Base-by-base conservation (phyloP, 805 yeast species). In the Candida vaughaniae region DNA sequence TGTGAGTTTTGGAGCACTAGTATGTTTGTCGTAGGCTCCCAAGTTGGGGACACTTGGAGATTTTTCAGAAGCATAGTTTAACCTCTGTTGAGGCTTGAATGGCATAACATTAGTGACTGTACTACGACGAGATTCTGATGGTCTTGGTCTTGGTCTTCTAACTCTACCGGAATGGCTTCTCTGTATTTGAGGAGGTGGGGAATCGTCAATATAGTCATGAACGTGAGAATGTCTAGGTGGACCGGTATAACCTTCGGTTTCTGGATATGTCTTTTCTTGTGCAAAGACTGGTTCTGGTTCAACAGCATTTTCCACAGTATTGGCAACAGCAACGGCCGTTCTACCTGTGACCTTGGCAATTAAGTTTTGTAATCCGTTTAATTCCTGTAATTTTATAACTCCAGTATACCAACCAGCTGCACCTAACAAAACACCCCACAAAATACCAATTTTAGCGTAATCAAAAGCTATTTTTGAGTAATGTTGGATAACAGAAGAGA, bases 401-500 rank as follows among this genome's bases (percentile, higher is more conserved):
- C 69, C 70, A n/a, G 50, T 31, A 44, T 62, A 63, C 62, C 64
- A 57, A 25, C 48, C 48, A 8, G 47, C 41, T 0, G 48, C 53
- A 11, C 56, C 64, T 2, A 55, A 22, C 4, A 58, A 25, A 1
- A 47, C 38, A 1, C 47, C 55, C 58, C 62, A 57, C 2, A 58
- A 17, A 3, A 53, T 22, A 4, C 51, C 60, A 26, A 56, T 31
- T 35, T 55, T 55, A 14, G 58, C 23, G 15, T 58, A 34, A 25
- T 48, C 42, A 12, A 52, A 48, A 11, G 46, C 31, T 11, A 47
- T 38, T 9, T 39, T 33, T 2, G 55, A 51, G 36, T 49, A 58
- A 39, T 52, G 42, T 6, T 37, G 4, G 15, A 65, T 29, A 5
- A 45, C 35, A 5, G 64, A 61, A 26, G 47, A 49, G 31, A 48